Conservation (phyloP, 2,329 filamentous ascomycete species). For the Colletotrichum sp. region DNA sequence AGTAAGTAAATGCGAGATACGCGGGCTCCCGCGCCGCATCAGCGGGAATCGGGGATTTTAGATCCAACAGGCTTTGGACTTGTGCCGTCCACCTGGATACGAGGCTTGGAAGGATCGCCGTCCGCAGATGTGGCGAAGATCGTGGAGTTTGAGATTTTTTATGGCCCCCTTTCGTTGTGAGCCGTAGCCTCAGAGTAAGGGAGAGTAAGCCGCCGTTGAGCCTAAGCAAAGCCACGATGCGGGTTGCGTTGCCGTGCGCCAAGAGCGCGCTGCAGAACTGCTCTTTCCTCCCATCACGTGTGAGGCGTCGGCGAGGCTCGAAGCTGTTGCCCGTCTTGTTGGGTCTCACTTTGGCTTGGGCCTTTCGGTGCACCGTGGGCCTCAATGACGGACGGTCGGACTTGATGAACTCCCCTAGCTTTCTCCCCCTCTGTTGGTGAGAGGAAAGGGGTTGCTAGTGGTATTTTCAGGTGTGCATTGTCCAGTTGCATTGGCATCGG, state of each 20-base stretch:
- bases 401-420: not conserved
- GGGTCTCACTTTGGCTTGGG: not conserved
- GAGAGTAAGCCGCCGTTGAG: not conserved
- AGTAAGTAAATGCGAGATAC: not conserved
- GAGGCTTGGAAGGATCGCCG: not conserved
- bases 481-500: not conserved
- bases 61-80: not conserved
- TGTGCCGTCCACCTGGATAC: not conserved
- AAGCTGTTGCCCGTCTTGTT: not conserved
- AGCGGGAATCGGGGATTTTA: not conserved
- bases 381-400: not conserved
- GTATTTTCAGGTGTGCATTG: slow-evolving; percentile 8
- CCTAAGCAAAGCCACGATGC: not conserved
- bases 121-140: not conserved
- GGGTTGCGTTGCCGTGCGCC: not conserved
- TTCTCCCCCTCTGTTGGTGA: not conserved
- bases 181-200: not conserved
- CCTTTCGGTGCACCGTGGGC: not conserved
- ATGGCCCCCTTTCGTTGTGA: not conserved
- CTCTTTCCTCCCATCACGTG: not conserved
- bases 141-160: not conserved
- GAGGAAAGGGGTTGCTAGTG: not conserved
- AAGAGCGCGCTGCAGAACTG: not conserved
- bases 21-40: not conserved
- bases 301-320: not conserved